Percentiles rank a stretch among this genome's conserved stretches.
Evolutionary conservation across 2,329 filamentous ascomycete species (phyloP).

Genomic region (Aspergillus felis): DNA sequence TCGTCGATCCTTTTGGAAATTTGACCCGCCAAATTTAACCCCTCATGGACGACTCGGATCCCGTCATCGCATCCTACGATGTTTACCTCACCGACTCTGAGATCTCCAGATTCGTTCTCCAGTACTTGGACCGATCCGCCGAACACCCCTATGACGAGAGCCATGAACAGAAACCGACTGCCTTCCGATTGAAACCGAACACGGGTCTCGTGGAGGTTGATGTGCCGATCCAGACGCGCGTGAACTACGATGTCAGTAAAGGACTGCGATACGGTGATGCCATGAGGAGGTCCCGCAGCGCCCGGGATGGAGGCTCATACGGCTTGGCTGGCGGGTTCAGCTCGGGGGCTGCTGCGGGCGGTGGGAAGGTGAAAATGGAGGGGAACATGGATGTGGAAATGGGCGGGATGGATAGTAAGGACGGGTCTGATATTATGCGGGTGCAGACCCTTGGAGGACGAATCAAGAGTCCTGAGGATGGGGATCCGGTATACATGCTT

Average conservation of each 20-base stretch:
- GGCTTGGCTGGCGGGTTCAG: conserved; percentile 72
- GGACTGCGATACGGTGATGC: conserved; percentile 79
- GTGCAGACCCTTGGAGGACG: conserved; percentile 85
- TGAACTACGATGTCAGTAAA: conserved; percentile 78
- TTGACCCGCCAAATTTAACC: background rate
- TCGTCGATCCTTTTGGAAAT: background rate
- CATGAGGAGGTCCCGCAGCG: conserved; percentile 53
- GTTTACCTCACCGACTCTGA: conserved; percentile 78
- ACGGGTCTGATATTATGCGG: conserved; percentile 56
- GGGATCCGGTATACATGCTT: conserved; percentile 77
- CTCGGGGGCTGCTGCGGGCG: conserved; percentile 44
- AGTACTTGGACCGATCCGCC: conserved; percentile 70
- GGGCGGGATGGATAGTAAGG: conserved; percentile 18
- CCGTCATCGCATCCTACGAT: conserved; percentile 71
- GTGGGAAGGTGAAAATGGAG: conserved; percentile 22
- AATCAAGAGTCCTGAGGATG: conserved; percentile 64
- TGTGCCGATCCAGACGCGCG: conserved; percentile 69
- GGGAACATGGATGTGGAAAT: conserved; percentile 12
- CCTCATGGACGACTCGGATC: conserved; percentile 46
- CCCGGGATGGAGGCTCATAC: conserved; percentile 62
- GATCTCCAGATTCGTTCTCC: conserved; percentile 72
- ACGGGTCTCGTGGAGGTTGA: conserved; percentile 89
- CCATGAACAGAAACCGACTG: conserved; percentile 56
- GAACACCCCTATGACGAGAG: conserved; percentile 60
- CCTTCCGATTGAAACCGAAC: conserved; percentile 75